Evolutionary conservation across 1,284 basidiomycete genomes (phyloP).

Genomic region (Trichosporon sp.): DNA sequence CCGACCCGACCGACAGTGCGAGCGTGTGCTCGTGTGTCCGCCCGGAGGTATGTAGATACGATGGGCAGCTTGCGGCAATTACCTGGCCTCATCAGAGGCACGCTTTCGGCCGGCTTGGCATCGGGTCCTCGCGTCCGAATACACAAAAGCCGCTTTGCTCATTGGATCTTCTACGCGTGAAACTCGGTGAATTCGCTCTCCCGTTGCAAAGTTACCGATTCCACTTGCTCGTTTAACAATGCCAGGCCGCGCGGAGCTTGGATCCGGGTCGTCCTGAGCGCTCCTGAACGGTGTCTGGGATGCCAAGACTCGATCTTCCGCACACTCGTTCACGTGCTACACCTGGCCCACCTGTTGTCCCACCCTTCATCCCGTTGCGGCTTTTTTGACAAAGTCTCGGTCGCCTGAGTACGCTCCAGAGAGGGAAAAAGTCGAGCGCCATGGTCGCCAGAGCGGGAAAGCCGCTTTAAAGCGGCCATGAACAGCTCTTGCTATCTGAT

Average conservation of each 20-base stretch:
- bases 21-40: neutral
- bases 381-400: neutral
- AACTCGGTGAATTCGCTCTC: constrained; percentile 8
- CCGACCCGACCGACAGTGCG: constrained; percentile 4
- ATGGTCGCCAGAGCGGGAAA: neutral
- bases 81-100: neutral
- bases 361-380: neutral
- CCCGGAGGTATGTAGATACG: neutral
- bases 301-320: neutral
- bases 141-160: neutral
- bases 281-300: neutral
- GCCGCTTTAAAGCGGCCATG: neutral
- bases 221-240: neutral
- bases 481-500: neutral
- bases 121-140: constrained; percentile 2
- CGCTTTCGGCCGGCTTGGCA: constrained; percentile 4
- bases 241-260: neutral
- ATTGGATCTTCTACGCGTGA: neutral
- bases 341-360: neutral
- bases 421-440: neutral
- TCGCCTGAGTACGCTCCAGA: no score
- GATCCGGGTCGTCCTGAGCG: neutral
- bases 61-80: neutral
- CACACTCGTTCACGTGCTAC: neutral
- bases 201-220: neutral